Percentiles rank a stretch among this genome's conserved stretches.
These are phyloP conservation scores for Roridomyces roridus DNA, from an alignment of 768 basidiomycete genomes.

Conservation along the genomic window DNA sequence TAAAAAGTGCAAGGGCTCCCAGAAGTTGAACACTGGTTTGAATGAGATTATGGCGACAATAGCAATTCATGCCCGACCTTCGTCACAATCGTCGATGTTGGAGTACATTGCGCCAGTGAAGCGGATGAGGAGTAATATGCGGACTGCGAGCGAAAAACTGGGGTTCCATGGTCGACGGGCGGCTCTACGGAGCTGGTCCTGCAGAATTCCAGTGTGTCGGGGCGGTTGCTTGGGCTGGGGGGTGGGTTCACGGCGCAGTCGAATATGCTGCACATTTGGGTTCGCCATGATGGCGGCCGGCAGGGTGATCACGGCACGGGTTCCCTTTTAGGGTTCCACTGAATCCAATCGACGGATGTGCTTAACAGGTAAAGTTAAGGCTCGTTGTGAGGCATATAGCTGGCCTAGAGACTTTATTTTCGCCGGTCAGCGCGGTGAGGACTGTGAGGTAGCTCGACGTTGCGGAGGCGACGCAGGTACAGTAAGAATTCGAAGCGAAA, in stretches of 20 bases:
- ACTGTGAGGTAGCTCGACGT: conserved; percentile 18
- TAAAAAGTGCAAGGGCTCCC: conserved; percentile 96
- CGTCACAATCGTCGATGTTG: conserved; percentile 95
- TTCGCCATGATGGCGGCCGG: conserved; percentile 7
- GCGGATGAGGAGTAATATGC: conserved; percentile 82
- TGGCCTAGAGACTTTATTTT: background rate
- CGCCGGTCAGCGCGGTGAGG: conserved; percentile 14
- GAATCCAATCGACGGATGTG: too few species aligned
- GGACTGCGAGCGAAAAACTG: conserved; percentile 81
- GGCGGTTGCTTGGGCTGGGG: conserved; percentile 36
- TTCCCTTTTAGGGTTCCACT: too few species aligned
- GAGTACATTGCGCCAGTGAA: conserved; percentile 92
- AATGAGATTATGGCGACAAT: conserved; percentile 7
- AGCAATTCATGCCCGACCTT: conserved; percentile 62
- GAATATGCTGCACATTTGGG: conserved; percentile 30
- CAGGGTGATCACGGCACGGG: background rate
- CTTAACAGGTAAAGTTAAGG: background rate
- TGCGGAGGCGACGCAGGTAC: conserved; percentile 21
- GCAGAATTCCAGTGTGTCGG: conserved; percentile 73
- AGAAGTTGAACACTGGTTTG: conserved; percentile 91
- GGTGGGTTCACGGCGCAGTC: conserved; percentile 48
- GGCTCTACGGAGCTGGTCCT: conserved; percentile 79
- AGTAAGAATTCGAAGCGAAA: conserved; percentile 18
- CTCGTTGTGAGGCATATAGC: background rate
- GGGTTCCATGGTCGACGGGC: conserved; percentile 86